Conservation (phyloP, 73 alveolate genomes). For the Uronychia setigera region DNA sequence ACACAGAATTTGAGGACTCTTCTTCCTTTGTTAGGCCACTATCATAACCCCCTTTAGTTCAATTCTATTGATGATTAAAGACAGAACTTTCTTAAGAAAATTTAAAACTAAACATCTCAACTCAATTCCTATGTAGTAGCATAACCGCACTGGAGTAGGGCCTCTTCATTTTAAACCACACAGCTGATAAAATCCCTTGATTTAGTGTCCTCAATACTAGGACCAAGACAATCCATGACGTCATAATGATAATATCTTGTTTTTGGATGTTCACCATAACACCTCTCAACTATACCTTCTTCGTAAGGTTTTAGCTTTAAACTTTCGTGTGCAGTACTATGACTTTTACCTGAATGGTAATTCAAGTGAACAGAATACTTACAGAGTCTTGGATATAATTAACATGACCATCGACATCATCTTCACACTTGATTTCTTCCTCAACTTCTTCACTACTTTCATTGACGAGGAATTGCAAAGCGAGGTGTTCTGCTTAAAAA, state of each 20-base stretch:
- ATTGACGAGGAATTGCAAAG: not conserved
- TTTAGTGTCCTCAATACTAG: not conserved
- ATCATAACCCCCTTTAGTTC: no score
- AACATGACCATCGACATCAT: not conserved
- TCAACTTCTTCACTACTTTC: not conserved
- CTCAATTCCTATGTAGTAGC: no score
- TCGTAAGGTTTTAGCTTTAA: no score
- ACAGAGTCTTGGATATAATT: not conserved
- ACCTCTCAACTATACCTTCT: not conserved
- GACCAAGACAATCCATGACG: not conserved
- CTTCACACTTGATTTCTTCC: not conserved
- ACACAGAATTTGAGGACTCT: no score
- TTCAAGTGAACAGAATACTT: not conserved
- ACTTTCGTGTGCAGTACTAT: not conserved
- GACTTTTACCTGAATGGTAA: not conserved
- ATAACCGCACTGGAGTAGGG: slow-evolving; percentile 3
- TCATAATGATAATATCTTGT: not conserved
- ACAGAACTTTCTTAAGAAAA: no score
- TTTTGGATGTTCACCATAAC: not conserved
- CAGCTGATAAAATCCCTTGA: not conserved
- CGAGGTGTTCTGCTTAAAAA: not conserved
- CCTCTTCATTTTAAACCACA: no score
- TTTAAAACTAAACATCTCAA: no score
- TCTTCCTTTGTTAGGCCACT: no score
- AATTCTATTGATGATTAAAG: no score